Percentiles rank a stretch among this genome's conserved stretches.
These are phyloP conservation scores for Erucastrum elatum DNA, from an alignment of 345 rosid species.

Conservation along the genomic window DNA sequence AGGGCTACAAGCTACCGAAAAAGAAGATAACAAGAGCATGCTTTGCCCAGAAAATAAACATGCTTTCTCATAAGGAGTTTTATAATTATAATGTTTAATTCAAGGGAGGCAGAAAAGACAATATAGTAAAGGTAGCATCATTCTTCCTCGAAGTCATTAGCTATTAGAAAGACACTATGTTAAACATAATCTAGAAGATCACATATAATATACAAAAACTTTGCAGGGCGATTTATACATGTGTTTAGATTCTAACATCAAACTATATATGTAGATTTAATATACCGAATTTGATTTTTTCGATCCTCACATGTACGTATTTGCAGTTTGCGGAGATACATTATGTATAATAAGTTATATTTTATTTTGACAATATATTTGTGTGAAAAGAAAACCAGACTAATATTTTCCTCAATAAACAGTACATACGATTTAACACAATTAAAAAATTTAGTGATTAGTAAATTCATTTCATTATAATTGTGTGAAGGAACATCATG, in stretches of 20 bases:
- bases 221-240: neutral
- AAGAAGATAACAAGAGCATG: slow-evolving; percentile 28
- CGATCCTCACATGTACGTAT: neutral
- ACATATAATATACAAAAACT: neutral
- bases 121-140: neutral
- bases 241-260: neutral
- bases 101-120: slow-evolving; percentile 25
- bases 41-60: slow-evolving; percentile 1
- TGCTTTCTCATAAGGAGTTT: slow-evolving; percentile 4
- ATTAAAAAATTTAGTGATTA: neutral
- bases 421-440: neutral
- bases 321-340: neutral
- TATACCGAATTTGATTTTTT: neutral
- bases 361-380: neutral
- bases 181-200: neutral
- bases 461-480: neutral
- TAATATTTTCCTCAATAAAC: neutral
- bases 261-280: neutral
- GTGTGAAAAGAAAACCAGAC: neutral
- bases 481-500: slow-evolving; percentile 23
- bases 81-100: slow-evolving; percentile 25
- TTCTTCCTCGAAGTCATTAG: neutral
- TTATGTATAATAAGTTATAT: neutral
- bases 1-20: slow-evolving; percentile 18
- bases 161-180: neutral